phyloP scores from a whole-genome alignment of 441 rosid species.

The Viola pubescens region DNA sequence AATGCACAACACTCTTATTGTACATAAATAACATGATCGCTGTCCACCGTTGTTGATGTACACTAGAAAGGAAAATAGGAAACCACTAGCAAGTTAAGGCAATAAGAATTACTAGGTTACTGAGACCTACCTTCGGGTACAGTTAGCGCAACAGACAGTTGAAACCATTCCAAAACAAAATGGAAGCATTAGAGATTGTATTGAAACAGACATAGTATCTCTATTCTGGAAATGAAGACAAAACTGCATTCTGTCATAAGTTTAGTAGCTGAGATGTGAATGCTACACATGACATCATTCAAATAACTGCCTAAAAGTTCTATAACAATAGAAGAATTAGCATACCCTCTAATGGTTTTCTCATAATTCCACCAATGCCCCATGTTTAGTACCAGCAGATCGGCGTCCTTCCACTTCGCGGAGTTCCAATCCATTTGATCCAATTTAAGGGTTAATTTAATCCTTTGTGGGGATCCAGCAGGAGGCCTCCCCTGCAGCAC shows the following conservation, averaged over 20 bases:
- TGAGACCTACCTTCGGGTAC: no score
- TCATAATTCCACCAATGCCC: slow-evolving; percentile 99
- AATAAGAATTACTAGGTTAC: no score
- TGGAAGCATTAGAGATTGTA: background rate
- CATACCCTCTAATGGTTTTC: slow-evolving; percentile 80
- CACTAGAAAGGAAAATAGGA: no score
- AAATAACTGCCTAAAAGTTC: background rate
- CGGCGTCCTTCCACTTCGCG: slow-evolving; percentile 60
- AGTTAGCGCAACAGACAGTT: no score
- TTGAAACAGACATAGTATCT: background rate
- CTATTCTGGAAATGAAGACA: background rate
- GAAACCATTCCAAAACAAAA: background rate
- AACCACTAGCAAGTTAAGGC: no score
- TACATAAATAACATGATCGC: background rate
- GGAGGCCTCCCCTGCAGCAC: slow-evolving; percentile 87
- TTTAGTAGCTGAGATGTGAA: no score
- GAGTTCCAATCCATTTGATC: slow-evolving; percentile 85
- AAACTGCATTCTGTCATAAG: background rate
- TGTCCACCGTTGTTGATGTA: no score
- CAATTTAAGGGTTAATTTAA: slow-evolving; percentile 62
- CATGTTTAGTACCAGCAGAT: slow-evolving; percentile 64
- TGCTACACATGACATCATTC: background rate
- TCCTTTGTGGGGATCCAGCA: slow-evolving; percentile 34
- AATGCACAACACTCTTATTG: background rate
- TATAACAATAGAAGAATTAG: slow-evolving; percentile 3